phyloP scores from a whole-genome alignment of 169 alveolate genomes.

The Eimeria acervulina region DNA sequence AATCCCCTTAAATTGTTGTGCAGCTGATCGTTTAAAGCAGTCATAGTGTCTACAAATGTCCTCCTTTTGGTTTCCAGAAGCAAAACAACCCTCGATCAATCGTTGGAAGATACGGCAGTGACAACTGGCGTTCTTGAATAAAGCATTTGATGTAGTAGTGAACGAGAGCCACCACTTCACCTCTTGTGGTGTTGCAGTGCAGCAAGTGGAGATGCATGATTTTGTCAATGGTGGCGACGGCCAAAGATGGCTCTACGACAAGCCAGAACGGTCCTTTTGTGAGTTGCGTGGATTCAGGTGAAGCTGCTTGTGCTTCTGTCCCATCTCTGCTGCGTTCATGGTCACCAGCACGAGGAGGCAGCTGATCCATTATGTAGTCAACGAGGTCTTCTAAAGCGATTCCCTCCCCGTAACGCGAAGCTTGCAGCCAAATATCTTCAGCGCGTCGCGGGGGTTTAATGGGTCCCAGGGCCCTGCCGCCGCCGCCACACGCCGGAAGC shows the following conservation, averaged over 20 bases:
- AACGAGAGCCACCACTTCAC: neutral
- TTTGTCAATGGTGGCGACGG: neutral
- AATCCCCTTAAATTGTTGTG: neutral
- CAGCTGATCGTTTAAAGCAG: neutral
- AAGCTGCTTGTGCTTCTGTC: neutral
- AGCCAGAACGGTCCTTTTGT: neutral
- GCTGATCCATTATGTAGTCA: slow-evolving; percentile 54
- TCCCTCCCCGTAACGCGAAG: neutral
- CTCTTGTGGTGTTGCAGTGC: neutral
- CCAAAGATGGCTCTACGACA: neutral
- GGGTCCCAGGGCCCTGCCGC: neutral
- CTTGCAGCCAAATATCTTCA: neutral
- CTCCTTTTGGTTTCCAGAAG: neutral
- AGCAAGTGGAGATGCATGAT: neutral
- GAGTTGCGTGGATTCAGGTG: neutral
- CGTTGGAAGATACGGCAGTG: slow-evolving; percentile 15
- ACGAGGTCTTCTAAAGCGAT: neutral
- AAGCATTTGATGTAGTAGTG: slow-evolving; percentile 6
- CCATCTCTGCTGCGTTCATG: neutral
- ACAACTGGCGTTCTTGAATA: neutral
- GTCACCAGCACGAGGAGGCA: neutral
- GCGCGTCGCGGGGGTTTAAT: neutral
- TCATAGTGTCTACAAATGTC: neutral
- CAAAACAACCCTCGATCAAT: slow-evolving; percentile 4
- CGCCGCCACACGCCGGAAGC: neutral